Percentiles rank a stretch among this genome's conserved stretches.
Conservation (phyloP, 2,329 filamentous ascomycete species). For the Pseudogymnoascus sp. region DNA sequence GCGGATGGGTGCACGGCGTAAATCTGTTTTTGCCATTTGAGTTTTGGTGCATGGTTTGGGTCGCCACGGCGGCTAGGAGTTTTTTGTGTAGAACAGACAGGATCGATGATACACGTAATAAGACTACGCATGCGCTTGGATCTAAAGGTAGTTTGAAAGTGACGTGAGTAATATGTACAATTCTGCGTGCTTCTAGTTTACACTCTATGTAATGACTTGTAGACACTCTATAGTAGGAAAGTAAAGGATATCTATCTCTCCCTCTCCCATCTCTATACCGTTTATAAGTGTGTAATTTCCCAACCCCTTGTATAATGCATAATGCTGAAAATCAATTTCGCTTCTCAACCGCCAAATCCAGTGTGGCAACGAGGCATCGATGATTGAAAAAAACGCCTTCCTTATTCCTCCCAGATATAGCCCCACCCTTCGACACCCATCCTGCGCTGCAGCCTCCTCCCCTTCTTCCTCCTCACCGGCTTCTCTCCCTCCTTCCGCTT, state of each 20-base stretch:
- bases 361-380: not conserved
- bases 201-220: slow-evolving; percentile 6
- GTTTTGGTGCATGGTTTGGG: slow-evolving; percentile 1
- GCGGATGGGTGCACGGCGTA: not conserved
- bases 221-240: not conserved
- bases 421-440: not conserved
- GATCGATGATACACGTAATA: not conserved
- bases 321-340: not conserved
- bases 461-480: not conserved
- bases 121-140: not conserved
- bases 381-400: not conserved
- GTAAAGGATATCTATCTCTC: not conserved
- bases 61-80: not conserved
- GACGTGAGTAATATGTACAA: not conserved
- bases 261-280: not conserved
- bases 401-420: slow-evolving; percentile 2
- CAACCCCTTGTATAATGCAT: slow-evolving; percentile 1
- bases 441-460: not conserved
- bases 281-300: not conserved
- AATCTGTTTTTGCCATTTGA: not conserved
- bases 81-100: not conserved
- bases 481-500: not conserved
- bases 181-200: slow-evolving; percentile 1
- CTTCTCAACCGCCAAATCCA: not conserved
- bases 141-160: not conserved